phyloP scores from a whole-genome alignment of 805 yeast species.

The Debaryomyces tyrocola region DNA sequence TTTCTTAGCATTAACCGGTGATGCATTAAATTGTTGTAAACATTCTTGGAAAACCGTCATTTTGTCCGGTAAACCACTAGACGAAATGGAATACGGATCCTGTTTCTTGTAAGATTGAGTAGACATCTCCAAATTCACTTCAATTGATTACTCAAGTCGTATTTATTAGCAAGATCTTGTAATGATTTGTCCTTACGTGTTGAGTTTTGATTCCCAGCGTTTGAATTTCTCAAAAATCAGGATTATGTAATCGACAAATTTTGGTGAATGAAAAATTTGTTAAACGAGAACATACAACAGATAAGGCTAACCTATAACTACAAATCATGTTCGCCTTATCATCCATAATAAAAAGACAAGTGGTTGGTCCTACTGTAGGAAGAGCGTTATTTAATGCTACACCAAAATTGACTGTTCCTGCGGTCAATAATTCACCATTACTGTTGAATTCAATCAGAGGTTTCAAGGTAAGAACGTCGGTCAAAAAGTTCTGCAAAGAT shows the following conservation, averaged over 20 bases:
- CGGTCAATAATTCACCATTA: constrained; percentile 1
- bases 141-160: neutral
- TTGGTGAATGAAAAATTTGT: neutral
- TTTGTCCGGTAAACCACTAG: constrained; percentile 78
- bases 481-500: constrained; percentile 88
- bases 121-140: constrained; percentile 55
- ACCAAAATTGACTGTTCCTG: constrained; percentile 9
- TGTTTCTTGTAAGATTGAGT: constrained; percentile 79
- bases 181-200: constrained; percentile 12
- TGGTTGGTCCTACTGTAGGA: constrained; percentile 10
- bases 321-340: constrained; percentile 18
- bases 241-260: constrained; percentile 5
- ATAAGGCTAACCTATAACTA: neutral
- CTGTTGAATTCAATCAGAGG: constrained; percentile 47
- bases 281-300: neutral
- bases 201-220: constrained; percentile 8
- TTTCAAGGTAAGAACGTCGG: constrained; percentile 89
- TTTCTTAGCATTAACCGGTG: constrained; percentile 84
- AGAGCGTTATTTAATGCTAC: constrained; percentile 11
- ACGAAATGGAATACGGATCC: constrained; percentile 62
- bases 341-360: constrained; percentile 16
- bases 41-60: constrained; percentile 98
- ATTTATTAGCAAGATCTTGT: neutral
- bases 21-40: constrained; percentile 85
- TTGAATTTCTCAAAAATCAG: neutral